Evolutionary conservation across 176 grass and related monocot species (phyloP).

Genomic region (Thalia dealbata): DNA sequence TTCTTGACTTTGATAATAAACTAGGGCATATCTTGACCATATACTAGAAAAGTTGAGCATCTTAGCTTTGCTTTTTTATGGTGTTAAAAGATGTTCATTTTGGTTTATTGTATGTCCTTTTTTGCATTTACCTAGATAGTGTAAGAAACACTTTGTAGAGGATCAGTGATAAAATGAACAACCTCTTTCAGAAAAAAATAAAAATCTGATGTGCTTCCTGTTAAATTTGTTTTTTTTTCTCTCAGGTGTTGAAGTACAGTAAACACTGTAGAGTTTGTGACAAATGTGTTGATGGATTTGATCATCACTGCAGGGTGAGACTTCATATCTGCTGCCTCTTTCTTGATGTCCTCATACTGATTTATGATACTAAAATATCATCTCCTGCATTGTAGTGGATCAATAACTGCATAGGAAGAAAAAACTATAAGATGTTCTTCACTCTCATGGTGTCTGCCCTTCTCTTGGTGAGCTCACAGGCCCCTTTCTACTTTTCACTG

Average conservation of each 20-base stretch:
- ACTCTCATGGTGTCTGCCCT: slow-evolving; percentile 76
- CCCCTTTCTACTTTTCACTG: too few relatives aligned
- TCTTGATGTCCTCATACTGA: neutral
- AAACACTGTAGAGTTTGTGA: slow-evolving; percentile 98
- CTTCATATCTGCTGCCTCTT: neutral
- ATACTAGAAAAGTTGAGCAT: too few relatives aligned
- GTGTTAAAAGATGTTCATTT: neutral
- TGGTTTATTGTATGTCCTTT: neutral
- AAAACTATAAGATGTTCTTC: slow-evolving; percentile 87
- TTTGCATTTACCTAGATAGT: neutral
- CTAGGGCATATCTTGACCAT: too few relatives aligned
- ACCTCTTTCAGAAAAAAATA: neutral
- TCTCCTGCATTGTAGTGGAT: slow-evolving; percentile 55
- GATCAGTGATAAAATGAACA: neutral
- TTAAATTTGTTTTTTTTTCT: neutral
- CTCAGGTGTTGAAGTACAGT: slow-evolving; percentile 81
- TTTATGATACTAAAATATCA: neutral
- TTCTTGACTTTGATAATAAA: too few relatives aligned
- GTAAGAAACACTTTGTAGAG: too few relatives aligned
- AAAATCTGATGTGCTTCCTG: neutral
- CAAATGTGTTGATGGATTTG: slow-evolving; percentile 96
- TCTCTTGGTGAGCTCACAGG: slow-evolving; percentile 49
- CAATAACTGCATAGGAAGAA: slow-evolving; percentile 95
- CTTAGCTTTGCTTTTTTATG: neutral
- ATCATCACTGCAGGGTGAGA: slow-evolving; percentile 95